Conservation (phyloP, 179 eudicot species). For the Beta corolliflora region DNA sequence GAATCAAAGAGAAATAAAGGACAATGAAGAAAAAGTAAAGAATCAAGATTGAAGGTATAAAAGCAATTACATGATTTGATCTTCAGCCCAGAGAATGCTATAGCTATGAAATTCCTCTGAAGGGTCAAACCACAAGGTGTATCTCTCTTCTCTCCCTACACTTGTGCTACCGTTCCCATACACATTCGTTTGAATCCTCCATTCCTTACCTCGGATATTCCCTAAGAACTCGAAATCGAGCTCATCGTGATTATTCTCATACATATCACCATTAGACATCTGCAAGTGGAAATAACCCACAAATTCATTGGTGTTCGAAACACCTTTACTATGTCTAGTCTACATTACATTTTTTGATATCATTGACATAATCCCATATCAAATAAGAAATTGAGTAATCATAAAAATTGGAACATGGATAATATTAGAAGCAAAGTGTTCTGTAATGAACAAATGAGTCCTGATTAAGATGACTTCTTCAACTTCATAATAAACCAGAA, state of each 20-base stretch:
- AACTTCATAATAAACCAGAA: neutral
- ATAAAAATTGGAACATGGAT: neutral
- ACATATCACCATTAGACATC: constrained; percentile 92
- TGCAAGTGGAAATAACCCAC: constrained; percentile 26
- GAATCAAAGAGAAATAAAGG: constrained; percentile 14
- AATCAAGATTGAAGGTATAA: constrained; percentile 1
- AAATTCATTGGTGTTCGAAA: neutral
- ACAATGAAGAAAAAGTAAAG: constrained; percentile 9
- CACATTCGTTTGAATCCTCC: constrained; percentile 92
- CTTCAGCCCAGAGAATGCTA: constrained; percentile 77
- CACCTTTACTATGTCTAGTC: neutral
- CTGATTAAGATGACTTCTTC: neutral
- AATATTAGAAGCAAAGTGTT: neutral
- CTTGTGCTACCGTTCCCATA: constrained; percentile 94
- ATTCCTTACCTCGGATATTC: constrained; percentile 83
- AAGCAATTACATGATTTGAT: constrained; percentile 60
- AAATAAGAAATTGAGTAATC: neutral
- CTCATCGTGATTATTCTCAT: constrained; percentile 81
- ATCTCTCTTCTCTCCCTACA: constrained; percentile 89
- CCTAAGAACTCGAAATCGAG: constrained; percentile 93
- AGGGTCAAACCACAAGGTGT: constrained; percentile 93
- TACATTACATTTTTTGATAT: neutral
- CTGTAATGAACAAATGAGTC: neutral
- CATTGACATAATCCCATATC: neutral
- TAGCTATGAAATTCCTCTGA: constrained; percentile 84